These are phyloP conservation scores for Podosphaera xanthii DNA, from an alignment of 2,329 filamentous ascomycete genomes.

Conservation along the genomic window DNA sequence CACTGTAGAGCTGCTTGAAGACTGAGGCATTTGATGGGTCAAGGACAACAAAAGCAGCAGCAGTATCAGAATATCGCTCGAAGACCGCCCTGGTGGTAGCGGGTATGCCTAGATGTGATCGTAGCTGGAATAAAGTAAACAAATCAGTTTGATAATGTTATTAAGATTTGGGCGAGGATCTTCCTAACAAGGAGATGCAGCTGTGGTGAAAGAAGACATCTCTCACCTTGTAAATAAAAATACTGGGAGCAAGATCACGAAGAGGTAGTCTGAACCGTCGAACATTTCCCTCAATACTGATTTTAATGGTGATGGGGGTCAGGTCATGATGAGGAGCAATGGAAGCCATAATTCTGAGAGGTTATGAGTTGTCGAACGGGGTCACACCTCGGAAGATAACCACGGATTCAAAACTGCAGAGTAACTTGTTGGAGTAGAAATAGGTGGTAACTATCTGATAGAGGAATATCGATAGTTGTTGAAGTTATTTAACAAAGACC, in stretches of 20 bases:
- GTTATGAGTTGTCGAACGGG: too few species aligned
- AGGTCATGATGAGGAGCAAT: constrained; percentile 28
- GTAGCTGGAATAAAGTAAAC: constrained; percentile 31
- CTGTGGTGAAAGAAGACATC: not conserved
- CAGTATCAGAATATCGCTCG: constrained; percentile 90
- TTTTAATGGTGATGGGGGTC: constrained; percentile 66
- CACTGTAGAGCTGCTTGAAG: constrained; percentile 92
- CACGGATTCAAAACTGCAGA: not conserved
- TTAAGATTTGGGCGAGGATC: not conserved
- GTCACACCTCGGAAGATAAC: not conserved
- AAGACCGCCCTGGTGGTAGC: constrained; percentile 40
- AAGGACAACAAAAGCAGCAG: constrained; percentile 56
- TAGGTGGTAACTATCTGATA: not conserved
- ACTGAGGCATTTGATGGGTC: constrained; percentile 56
- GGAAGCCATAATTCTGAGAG: constrained; percentile 13
- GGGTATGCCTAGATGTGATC: constrained; percentile 41
- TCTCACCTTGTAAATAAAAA: constrained; percentile 66
- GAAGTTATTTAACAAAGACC: not conserved
- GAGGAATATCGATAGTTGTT: not conserved
- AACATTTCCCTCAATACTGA: constrained; percentile 50
- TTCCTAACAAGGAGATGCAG: not conserved
- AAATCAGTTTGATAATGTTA: constrained; percentile 8
- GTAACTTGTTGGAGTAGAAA: not conserved
- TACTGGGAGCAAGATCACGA: constrained; percentile 51
- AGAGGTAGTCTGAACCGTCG: constrained; percentile 78